phyloP scores from a whole-genome alignment of 2,329 filamentous ascomycete genomes.

The Beauveria brongniartii region DNA sequence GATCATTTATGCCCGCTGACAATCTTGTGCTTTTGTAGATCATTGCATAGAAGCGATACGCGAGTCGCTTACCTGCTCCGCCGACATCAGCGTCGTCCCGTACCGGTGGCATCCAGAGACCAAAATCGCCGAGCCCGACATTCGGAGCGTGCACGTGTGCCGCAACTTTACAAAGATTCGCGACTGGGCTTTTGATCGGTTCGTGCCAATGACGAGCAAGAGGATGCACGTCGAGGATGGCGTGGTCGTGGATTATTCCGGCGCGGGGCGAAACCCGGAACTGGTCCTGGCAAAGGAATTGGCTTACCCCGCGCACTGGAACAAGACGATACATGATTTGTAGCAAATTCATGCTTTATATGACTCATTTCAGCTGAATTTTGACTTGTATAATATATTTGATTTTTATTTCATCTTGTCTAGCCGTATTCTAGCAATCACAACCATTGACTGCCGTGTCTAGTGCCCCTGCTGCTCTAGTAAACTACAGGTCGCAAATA shows the following conservation, averaged over 20 bases:
- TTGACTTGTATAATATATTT: no score
- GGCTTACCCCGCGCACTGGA: neutral
- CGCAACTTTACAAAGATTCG: conserved; percentile 10
- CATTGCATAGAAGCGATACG: conserved; percentile 12
- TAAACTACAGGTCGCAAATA: no score
- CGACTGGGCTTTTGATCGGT: conserved; percentile 6
- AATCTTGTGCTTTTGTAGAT: neutral
- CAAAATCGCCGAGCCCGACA: conserved; percentile 1
- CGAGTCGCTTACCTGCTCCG: conserved; percentile 10
- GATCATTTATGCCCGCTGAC: neutral
- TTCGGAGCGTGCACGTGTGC: conserved; percentile 6
- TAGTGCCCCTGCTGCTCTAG: neutral
- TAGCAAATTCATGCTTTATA: neutral
- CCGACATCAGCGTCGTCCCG: conserved; percentile 8
- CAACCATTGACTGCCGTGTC: neutral
- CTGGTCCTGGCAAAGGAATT: neutral
- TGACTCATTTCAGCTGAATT: no score
- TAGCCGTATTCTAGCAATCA: neutral
- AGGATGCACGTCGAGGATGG: conserved; percentile 4
- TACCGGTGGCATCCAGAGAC: neutral
- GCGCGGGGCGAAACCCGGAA: neutral
- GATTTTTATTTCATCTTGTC: neutral
- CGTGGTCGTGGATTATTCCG: conserved; percentile 4
- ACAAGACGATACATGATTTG: conserved; percentile 6
- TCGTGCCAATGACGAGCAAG: neutral